Evolutionary conservation across 1,284 basidiomycete genomes (phyloP), one percentile per base, ranked within the genome.

Genomic region (Heterobasidion irregulare): DNA sequence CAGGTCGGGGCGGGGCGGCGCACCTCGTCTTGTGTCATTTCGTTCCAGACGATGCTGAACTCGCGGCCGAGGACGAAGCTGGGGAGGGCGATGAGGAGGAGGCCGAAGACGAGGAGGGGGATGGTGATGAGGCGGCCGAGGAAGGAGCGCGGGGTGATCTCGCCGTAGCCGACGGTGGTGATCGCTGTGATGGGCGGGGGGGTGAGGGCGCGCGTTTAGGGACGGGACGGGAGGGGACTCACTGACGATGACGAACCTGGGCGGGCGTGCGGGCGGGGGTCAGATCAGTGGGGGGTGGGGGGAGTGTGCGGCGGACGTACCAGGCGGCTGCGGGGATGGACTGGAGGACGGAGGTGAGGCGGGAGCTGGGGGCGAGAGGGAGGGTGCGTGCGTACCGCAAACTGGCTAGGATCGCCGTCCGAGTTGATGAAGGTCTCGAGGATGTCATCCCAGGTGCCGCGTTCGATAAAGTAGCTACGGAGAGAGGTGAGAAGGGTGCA

Each of bases 1-100:
- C 18, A 57, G 45, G 43, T 49, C n/a, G 54, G 26, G 18, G 53
- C 46, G 38, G 19, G n/a, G n/a, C n/a, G 51, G 60, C 72, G 16
- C 16, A 77, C 76, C 38, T 76, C 70, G 26, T 74, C 70, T n/a
- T 65, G 68, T 6, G 75, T 76, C 84, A 94, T 91, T 18, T 79
- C 78, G 58, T 93, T 90, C 86, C 91, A 94, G 1, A 93, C 88
- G 8, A 86, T 75, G 57, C 89, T 91, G 67, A 95, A 95, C 66
- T 95, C 92, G 49, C 91, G 73, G 0, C 92, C 92, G 7, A 94
- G 80, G 0, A 95, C 92, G 62, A 95, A 94, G 60, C 84, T 89
- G 6, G 92, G 92, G 1, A 94, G 75, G 0, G 92, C 92, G 64
- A 94, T 93, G 46, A 94, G 76, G 0, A 95, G 75, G 8, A 94